Conservation (phyloP, 164 flowering plant species). For the Protea cynaroides region DNA sequence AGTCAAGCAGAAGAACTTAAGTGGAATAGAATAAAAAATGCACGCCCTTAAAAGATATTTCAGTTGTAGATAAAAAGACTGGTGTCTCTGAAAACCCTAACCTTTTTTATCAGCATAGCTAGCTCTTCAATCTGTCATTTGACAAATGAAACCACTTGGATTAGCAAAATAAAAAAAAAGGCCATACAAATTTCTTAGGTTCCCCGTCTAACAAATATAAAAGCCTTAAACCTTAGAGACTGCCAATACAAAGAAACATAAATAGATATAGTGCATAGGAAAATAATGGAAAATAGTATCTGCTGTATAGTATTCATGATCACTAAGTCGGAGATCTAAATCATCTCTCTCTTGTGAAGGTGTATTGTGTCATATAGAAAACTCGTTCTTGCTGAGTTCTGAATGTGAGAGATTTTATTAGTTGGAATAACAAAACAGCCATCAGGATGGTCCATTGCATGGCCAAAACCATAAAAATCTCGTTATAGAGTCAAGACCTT, state of each 20-base stretch:
- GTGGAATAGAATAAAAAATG: neutral
- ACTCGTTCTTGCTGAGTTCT: no score
- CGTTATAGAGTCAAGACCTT: no score
- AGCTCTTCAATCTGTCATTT: constrained; percentile 61
- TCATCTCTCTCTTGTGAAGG: no score
- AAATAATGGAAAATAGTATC: neutral
- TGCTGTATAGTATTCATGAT: no score
- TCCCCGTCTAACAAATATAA: neutral
- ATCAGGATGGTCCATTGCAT: no score
- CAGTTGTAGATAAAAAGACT: neutral
- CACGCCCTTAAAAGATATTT: neutral
- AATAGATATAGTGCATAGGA: neutral
- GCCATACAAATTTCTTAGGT: neutral
- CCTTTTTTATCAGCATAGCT: constrained; percentile 62
- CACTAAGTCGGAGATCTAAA: no score
- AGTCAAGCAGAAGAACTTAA: constrained; percentile 4
- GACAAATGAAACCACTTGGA: constrained; percentile 4
- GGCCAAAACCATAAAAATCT: no score
- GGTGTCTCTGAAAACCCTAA: constrained; percentile 14
- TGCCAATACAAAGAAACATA: neutral
- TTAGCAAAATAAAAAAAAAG: constrained; percentile 5
- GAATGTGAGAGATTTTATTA: no score
- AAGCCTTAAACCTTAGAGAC: neutral
- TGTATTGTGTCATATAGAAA: no score
- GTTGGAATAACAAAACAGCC: no score